These are phyloP conservation scores for Irpex sp. DNA, from an alignment of 1,284 basidiomycete species.

Conservation along the genomic window DNA sequence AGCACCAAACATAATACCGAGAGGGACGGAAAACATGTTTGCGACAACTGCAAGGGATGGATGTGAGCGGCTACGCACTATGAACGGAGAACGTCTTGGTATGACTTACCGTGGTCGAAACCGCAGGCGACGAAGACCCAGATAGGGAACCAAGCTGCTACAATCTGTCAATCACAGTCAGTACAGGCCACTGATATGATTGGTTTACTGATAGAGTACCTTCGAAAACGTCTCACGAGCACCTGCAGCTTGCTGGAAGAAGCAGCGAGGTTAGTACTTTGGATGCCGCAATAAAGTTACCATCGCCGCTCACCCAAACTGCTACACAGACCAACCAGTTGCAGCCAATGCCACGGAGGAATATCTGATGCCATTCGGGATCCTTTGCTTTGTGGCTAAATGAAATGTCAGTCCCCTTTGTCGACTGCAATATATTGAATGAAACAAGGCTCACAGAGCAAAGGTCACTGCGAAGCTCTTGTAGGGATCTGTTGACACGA, in stretches of 20 bases:
- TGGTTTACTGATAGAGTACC: slow-evolving; percentile 26
- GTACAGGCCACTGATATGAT: not conserved
- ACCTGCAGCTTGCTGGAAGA: slow-evolving; percentile 62
- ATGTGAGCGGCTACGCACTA: not conserved
- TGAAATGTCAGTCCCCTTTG: not conserved
- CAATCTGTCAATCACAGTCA: slow-evolving; percentile 36
- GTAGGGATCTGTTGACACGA: slow-evolving; percentile 59
- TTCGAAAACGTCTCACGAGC: slow-evolving; percentile 73
- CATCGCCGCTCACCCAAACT: slow-evolving; percentile 55
- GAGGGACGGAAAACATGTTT: slow-evolving; percentile 73
- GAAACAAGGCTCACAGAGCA: slow-evolving; percentile 43
- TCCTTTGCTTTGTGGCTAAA: slow-evolving; percentile 57
- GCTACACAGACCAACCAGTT: slow-evolving; percentile 80
- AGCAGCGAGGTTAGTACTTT: not conserved
- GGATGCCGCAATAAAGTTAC: not conserved
- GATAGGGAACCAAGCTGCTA: slow-evolving; percentile 74
- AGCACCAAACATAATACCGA: slow-evolving; percentile 72
- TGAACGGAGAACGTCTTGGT: not conserved
- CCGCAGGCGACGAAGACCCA: slow-evolving; percentile 74
- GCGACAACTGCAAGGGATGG: slow-evolving; percentile 44
- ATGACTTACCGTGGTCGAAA: slow-evolving; percentile 63
- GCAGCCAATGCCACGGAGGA: slow-evolving; percentile 74
- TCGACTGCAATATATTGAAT: not conserved
- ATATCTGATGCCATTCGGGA: slow-evolving; percentile 72
- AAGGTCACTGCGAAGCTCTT: slow-evolving; percentile 46